Base-by-base conservation (phyloP, 768 basidiomycete species). In the Boletus sensibilis region DNA sequence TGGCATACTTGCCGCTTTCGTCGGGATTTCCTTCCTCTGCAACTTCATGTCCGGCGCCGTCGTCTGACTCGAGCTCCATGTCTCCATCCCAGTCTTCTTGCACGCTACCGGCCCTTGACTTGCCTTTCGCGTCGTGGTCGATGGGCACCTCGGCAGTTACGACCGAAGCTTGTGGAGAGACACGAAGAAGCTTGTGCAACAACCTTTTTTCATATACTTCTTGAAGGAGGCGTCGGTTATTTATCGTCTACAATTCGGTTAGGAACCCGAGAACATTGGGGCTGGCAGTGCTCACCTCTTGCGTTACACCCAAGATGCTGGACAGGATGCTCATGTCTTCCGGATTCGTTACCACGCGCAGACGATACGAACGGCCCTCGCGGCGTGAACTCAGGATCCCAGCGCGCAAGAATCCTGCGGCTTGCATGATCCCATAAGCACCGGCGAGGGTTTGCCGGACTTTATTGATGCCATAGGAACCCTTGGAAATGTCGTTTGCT, bases 401-500 rank as follows among this genome's bases (percentile, higher is more conserved):
- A 14, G 86, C 86, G 21, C 82, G 80, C 58, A 82, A 59, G 64
- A 84, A 91, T 34, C 91, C 80, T 1, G 86, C 82, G 0, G 89
- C 80, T n/a, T 87, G 86, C 68, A 99, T 77, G 40, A 91, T 90
- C 27, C 77, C 79, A 68, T 81, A 79, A 16, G 90, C 96, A 2
- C 95, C 95, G 0, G 89, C 87, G 57, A 98, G 80, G 3, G 92
- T 88, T 48, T 84, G 82, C 23, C 86, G 85, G 38, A 98, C 94
- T 66, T 86, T 87, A 27, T 80, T 75, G 60, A 97, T 91, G 34
- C 84, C 86, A 72, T 84, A 95, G 0, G 94, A 94, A 1, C 94
- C 92, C 50, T 81, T 84, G 0, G 94, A 93, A 27, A 98, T 92
- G 72, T 98, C 95, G 68, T 98, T 98, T 21, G 85, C 94, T 98